Conservation (phyloP, 2,329 filamentous ascomycete genomes). For the Diplodia seriata region DNA sequence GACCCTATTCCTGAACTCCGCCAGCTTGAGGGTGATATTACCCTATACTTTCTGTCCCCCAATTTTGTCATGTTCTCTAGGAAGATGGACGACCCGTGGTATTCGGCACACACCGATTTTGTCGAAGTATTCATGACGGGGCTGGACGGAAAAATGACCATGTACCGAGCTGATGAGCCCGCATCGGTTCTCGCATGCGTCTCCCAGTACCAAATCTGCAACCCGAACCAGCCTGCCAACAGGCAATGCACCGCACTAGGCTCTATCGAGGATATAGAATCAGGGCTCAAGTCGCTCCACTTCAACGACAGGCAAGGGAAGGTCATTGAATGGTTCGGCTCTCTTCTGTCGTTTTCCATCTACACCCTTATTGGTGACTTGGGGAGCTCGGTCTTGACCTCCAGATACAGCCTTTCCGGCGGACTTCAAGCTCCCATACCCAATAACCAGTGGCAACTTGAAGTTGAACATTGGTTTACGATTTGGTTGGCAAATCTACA, state of each 20-base stretch:
- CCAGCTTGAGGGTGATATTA: slow-evolving; percentile 41
- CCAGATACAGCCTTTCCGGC: slow-evolving; percentile 19
- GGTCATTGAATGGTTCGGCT: neutral
- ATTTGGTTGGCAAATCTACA: slow-evolving; percentile 32
- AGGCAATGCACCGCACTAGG: slow-evolving; percentile 9
- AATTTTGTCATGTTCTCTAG: slow-evolving; percentile 40
- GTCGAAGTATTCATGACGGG: neutral
- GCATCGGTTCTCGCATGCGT: slow-evolving; percentile 32
- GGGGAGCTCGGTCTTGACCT: neutral
- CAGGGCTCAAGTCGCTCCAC: too few relatives aligned
- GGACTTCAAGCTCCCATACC: slow-evolving; percentile 29
- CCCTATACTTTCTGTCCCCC: slow-evolving; percentile 42
- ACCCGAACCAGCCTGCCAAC: slow-evolving; percentile 14
- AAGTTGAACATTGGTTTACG: slow-evolving; percentile 33
- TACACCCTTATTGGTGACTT: neutral
- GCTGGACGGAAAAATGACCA: neutral
- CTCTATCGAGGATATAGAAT: neutral
- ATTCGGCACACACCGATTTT: slow-evolving; percentile 37
- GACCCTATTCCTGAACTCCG: slow-evolving; percentile 41
- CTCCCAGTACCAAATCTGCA: slow-evolving; percentile 32
- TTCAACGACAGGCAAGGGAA: too few relatives aligned
- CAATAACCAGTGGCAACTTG: slow-evolving; percentile 34
- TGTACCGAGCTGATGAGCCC: slow-evolving; percentile 21
- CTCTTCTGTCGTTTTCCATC: neutral
- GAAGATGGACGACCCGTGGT: slow-evolving; percentile 44